Conservation (phyloP, 1,139 yeast genomes). For the Suhomyces kunorum region DNA sequence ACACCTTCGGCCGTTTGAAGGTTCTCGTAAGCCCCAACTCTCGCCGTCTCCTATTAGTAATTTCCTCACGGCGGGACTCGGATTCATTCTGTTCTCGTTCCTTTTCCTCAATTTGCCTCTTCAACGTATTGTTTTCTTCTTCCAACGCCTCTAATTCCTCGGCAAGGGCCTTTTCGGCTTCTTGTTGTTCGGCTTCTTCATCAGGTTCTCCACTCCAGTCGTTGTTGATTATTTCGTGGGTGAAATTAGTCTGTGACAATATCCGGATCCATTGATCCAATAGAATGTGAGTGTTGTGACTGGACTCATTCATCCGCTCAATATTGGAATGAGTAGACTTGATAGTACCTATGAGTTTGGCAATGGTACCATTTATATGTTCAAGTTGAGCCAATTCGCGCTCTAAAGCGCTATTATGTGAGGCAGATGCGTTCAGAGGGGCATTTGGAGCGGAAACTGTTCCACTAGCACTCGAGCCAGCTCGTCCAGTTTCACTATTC, state of each 20-base stretch:
- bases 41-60: slow-evolving; percentile 23
- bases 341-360: slow-evolving; percentile 31
- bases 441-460: neutral
- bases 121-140: slow-evolving; percentile 32
- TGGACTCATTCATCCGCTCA: slow-evolving; percentile 32
- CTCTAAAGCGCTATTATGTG: slow-evolving; percentile 22
- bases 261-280: slow-evolving; percentile 50
- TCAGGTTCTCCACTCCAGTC: slow-evolving; percentile 35
- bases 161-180: slow-evolving; percentile 29
- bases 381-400: slow-evolving; percentile 40
- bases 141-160: slow-evolving; percentile 29
- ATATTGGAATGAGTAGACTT: slow-evolving; percentile 32
- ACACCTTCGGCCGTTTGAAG: slow-evolving; percentile 6
- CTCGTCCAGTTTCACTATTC: slow-evolving; percentile 4
- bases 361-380: slow-evolving; percentile 34
- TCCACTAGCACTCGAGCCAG: slow-evolving; percentile 28
- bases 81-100: slow-evolving; percentile 23
- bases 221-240: slow-evolving; percentile 37
- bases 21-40: slow-evolving; percentile 27
- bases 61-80: slow-evolving; percentile 19
- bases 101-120: slow-evolving; percentile 26
- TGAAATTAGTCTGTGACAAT: slow-evolving; percentile 47
- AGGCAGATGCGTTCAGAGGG: neutral
- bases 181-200: slow-evolving; percentile 24
- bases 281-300: slow-evolving; percentile 38